Base-by-base conservation (phyloP, 768 basidiomycete genomes). In the Psilocybe tampanensis region DNA sequence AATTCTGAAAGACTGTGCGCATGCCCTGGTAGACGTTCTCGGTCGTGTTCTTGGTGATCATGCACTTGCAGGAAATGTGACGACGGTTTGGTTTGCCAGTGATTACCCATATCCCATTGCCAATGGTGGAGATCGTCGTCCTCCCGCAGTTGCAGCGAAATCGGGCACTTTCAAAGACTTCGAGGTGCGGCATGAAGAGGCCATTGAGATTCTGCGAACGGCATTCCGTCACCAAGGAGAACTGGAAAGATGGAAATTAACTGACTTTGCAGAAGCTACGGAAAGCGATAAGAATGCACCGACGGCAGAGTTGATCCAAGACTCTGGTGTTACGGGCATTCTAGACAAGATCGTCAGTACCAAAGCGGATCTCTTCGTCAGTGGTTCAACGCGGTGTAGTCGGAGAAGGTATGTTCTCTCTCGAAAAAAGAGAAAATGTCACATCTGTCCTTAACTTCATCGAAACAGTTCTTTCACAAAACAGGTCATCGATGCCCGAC, bases 301-400 rank as follows among this genome's bases (percentile, higher is more conserved):
- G 60, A 50, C 69, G 65, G 58, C 63, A 39, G 70, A 72, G 21
- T 52, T 79, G 19, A 60, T 82, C 41, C 61, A 74, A 8, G 86
- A 88, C 58, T 54, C 76, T 0, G 86, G 86, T 0, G 70, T 82
- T 21, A 60, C 75, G 47, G 83, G 79, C 1, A 86, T 86, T 47
- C 60, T 88, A 55, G 82, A 86, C 56, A 86, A 85, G 66, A 67
- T 80, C 56, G 76, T 85, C 39, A 74, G 78, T n/a, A 76, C 75
- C 55, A 68, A 75, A 23, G 79, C 84, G 19, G 66, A 72, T 36
- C 49, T 81, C 34, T 86, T 86, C 54, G 68, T 87, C 18, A 80
- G 78, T 33, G 84, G 81, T 2, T 75, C 73, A 32, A 69, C 66
- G 2, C 71, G 74, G 7, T 85, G 83, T 59, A 76, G 80, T 41